These are phyloP conservation scores for Aspergillus sparsus DNA, from an alignment of 495 filamentous ascomycete genomes.

Conservation along the genomic window DNA sequence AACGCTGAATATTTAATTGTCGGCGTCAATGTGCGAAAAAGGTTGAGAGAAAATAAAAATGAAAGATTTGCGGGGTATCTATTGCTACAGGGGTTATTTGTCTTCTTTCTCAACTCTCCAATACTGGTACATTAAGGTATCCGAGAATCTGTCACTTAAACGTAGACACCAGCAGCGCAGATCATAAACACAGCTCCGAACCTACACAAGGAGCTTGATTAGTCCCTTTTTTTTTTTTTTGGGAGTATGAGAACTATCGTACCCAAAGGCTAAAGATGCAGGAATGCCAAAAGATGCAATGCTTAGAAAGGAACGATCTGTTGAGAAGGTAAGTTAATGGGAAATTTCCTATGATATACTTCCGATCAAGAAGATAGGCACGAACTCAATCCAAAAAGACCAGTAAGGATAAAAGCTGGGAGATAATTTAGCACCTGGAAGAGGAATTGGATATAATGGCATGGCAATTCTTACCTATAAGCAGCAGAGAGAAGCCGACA, in stretches of 20 bases:
- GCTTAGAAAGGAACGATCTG: slow-evolving; percentile 84
- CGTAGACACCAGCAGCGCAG: slow-evolving; percentile 97
- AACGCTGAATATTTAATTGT: slow-evolving; percentile 23
- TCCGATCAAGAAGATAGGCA: slow-evolving; percentile 18
- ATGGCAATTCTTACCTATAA: slow-evolving; percentile 52
- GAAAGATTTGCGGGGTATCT: slow-evolving; percentile 36
- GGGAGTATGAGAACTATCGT: slow-evolving; percentile 36
- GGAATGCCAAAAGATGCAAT: slow-evolving; percentile 80
- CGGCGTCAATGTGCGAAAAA: too few relatives aligned
- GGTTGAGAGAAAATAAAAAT: slow-evolving; percentile 4
- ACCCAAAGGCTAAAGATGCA: slow-evolving; percentile 89
- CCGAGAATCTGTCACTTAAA: slow-evolving; percentile 55
- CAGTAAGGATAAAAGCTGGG: slow-evolving; percentile 61
- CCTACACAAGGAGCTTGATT: slow-evolving; percentile 46
- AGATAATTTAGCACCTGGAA: slow-evolving; percentile 22
- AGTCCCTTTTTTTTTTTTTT: slow-evolving; percentile 10
- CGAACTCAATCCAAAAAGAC: slow-evolving; percentile 82
- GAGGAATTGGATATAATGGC: neutral
- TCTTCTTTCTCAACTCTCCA: slow-evolving; percentile 32
- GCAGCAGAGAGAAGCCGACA: slow-evolving; percentile 75
- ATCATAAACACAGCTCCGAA: slow-evolving; percentile 98
- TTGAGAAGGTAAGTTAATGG: slow-evolving; percentile 17
- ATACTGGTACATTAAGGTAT: slow-evolving; percentile 43
- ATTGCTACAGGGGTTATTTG: slow-evolving; percentile 35
- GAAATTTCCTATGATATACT: neutral